Evolutionary conservation across 139 green algal species (phyloP).

Genomic region (Penium margaritaceum): DNA sequence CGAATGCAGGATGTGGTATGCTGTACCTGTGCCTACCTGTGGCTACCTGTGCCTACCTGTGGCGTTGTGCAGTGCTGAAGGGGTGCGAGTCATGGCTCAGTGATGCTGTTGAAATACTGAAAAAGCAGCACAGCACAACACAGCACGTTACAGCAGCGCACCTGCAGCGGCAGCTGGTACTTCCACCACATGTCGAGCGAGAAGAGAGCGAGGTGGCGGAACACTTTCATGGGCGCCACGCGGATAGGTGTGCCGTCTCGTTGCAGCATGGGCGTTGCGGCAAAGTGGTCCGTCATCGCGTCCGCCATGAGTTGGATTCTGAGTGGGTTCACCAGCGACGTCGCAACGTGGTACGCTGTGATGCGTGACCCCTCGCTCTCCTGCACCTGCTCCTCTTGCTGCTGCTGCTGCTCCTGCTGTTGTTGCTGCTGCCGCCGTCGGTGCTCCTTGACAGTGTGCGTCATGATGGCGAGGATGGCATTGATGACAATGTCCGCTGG

Average conservation of each 20-base stretch:
- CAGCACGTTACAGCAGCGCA: too few species aligned
- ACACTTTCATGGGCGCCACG: conserved; percentile 20
- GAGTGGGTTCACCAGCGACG: conserved; percentile 36
- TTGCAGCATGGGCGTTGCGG: conserved; percentile 18
- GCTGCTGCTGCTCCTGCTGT: background rate
- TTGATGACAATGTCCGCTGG: conserved; percentile 46
- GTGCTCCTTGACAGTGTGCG: conserved; percentile 5
- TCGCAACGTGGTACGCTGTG: conserved; percentile 44
- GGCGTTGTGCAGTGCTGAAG: too few species aligned
- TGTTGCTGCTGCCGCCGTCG: background rate
- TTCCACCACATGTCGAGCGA: conserved; percentile 24
- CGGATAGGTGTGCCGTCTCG: conserved; percentile 19
- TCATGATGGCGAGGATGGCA: conserved; percentile 40
- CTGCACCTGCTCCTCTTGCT: background rate
- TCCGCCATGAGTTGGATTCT: conserved; percentile 1
- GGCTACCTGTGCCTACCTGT: too few species aligned
- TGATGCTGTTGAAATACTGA: too few species aligned
- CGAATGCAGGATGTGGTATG: too few species aligned
- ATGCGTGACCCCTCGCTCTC: background rate
- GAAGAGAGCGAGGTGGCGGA: conserved; percentile 6
- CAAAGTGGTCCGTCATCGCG: conserved; percentile 26
- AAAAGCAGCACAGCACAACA: too few species aligned
- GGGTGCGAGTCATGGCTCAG: too few species aligned
- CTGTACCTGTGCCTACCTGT: too few species aligned
- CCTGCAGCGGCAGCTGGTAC: conserved; percentile 37